phyloP scores from a whole-genome alignment of 352 stramenopile species.

The Phytophthora quininea region DNA sequence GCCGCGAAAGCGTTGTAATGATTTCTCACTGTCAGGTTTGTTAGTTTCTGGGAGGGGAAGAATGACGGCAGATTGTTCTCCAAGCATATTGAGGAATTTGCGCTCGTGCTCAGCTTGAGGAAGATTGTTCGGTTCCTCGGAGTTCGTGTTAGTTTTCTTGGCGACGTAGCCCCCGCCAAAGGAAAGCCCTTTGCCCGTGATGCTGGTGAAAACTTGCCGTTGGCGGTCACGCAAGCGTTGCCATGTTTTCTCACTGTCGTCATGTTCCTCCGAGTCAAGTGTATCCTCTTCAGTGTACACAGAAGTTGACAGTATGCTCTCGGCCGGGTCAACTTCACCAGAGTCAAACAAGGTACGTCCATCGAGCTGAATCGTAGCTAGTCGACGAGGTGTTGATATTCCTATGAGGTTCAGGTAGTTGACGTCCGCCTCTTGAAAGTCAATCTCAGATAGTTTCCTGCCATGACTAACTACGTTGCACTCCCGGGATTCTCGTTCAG shows the following conservation, averaged over 20 bases:
- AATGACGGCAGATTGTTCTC: slow-evolving; percentile 19
- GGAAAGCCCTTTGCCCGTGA: slow-evolving; percentile 27
- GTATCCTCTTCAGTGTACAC: not conserved
- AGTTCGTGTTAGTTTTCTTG: slow-evolving; percentile 25
- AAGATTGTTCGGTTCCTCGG: slow-evolving; percentile 7
- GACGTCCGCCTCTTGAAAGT: slow-evolving; percentile 1
- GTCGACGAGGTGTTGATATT: not conserved
- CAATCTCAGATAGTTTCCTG: not conserved
- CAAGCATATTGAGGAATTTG: slow-evolving; percentile 24
- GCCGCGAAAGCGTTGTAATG: slow-evolving; percentile 16
- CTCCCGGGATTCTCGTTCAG: slow-evolving; percentile 1
- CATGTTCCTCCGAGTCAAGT: not conserved
- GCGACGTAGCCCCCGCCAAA: slow-evolving; percentile 49
- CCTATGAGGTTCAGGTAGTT: not conserved
- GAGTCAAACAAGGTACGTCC: slow-evolving; percentile 4
- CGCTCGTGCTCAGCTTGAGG: slow-evolving; percentile 10
- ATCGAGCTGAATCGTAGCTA: slow-evolving; percentile 21
- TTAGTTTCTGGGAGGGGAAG: slow-evolving; percentile 21
- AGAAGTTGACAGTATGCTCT: not conserved
- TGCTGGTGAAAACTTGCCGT: slow-evolving; percentile 27
- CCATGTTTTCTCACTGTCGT: slow-evolving; percentile 13
- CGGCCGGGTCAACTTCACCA: not conserved
- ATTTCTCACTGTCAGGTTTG: slow-evolving; percentile 19
- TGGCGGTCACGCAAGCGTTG: slow-evolving; percentile 22
- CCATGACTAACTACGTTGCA: not conserved